These are phyloP conservation scores for Tricholoma saponaceum DNA, from an alignment of 768 basidiomycete species.

Conservation along the genomic window DNA sequence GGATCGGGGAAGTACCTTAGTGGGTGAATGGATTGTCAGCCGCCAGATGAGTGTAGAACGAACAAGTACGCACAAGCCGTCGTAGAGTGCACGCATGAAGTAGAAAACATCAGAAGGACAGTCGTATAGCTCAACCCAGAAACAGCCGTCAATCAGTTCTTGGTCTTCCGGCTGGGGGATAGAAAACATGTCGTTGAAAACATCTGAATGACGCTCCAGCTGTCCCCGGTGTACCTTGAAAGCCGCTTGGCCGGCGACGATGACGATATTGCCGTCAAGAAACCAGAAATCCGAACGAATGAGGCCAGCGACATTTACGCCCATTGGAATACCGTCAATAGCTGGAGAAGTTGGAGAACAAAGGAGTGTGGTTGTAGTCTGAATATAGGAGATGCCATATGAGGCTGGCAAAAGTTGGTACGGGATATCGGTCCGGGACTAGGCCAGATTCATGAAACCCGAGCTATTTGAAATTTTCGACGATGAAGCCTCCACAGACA, in stretches of 20 bases:
- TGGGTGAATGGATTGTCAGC: slow-evolving; percentile 1
- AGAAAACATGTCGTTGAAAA: slow-evolving; percentile 66
- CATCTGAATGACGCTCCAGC: slow-evolving; percentile 69
- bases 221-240: slow-evolving; percentile 78
- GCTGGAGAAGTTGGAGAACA: not conserved
- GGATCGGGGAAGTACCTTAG: slow-evolving; percentile 54
- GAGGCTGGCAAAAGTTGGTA: not conserved
- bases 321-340: not conserved
- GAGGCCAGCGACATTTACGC: slow-evolving; percentile 18
- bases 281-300: slow-evolving; percentile 69
- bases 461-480: too few species aligned
- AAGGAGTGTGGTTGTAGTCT: not conserved
- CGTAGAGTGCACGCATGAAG: slow-evolving; percentile 67
- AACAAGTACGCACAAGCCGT: slow-evolving; percentile 60
- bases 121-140: slow-evolving; percentile 60
- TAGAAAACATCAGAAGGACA: slow-evolving; percentile 62
- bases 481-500: too few species aligned
- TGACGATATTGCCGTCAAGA: slow-evolving; percentile 63
- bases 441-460: too few species aligned
- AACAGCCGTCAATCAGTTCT: slow-evolving; percentile 53
- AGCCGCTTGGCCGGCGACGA: slow-evolving; percentile 50
- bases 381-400: not conserved
- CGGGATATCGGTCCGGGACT: too few species aligned
- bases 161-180: slow-evolving; percentile 54
- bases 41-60: not conserved